phyloP scores from a whole-genome alignment of 352 stramenopile species.

The Phytophthora rubi region DNA sequence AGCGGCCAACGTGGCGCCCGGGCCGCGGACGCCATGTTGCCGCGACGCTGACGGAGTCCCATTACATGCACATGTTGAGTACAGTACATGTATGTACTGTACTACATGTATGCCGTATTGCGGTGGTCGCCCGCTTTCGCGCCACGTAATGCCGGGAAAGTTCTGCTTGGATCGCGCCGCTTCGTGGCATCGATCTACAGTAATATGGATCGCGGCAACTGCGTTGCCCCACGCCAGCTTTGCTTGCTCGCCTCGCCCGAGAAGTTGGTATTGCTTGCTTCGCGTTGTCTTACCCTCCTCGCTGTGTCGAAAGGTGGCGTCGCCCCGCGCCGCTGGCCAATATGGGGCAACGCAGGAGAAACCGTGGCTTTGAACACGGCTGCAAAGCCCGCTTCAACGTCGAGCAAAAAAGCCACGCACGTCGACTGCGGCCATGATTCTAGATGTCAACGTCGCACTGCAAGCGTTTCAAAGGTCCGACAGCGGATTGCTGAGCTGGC shows the following conservation, averaged over 20 bases:
- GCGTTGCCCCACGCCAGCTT: neutral
- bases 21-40: neutral
- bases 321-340: neutral
- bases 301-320: neutral
- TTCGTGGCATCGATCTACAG: neutral
- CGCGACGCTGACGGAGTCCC: neutral
- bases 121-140: neutral
- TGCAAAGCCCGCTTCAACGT: too few relatives aligned
- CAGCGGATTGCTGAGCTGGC: conserved; percentile 34
- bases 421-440: too few relatives aligned
- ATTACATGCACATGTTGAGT: too few relatives aligned
- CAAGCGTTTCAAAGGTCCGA: too few relatives aligned
- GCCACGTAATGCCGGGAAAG: neutral
- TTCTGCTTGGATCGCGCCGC: neutral
- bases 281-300: too few relatives aligned
- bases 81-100: too few relatives aligned
- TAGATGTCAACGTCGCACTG: too few relatives aligned
- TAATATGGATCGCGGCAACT: neutral
- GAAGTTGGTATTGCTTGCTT: too few relatives aligned
- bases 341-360: too few relatives aligned
- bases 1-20: neutral
- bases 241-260: neutral
- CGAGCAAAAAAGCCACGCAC: too few relatives aligned
- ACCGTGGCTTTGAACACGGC: too few relatives aligned
- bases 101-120: neutral